Conservation (phyloP, 2,329 filamentous ascomycete genomes). For the Dactylonectria estremocensis region DNA sequence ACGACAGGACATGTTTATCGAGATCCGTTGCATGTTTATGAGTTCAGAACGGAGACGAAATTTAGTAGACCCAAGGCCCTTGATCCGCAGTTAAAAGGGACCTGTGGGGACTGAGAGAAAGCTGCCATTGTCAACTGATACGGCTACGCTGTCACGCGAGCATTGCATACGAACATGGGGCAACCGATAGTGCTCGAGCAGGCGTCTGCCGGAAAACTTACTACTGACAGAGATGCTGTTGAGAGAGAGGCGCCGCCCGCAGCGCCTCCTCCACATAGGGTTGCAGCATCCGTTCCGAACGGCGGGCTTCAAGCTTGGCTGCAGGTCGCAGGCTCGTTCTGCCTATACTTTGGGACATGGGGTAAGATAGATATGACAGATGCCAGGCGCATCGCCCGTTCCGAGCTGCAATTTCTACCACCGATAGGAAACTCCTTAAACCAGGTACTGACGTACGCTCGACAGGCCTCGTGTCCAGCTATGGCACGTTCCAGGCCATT, state of each 20-base stretch:
- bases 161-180: slow-evolving; percentile 1
- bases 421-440: background rate
- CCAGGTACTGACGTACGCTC: background rate
- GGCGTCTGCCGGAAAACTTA: slow-evolving; percentile 6
- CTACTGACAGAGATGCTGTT: background rate
- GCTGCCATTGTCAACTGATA: background rate
- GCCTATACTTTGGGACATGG: slow-evolving; percentile 45
- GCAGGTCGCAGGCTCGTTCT: slow-evolving; percentile 42
- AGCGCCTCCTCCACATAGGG: background rate
- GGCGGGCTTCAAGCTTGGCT: slow-evolving; percentile 42
- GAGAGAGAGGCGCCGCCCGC: background rate
- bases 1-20: background rate
- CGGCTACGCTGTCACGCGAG: background rate
- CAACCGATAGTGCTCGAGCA: background rate
- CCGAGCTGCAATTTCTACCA: background rate
- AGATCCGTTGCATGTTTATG: background rate
- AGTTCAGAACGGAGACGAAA: background rate
- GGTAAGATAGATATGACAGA: slow-evolving; percentile 29
- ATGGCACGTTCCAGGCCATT: slow-evolving; percentile 45
- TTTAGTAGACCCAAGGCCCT: background rate
- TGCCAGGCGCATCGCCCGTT: background rate
- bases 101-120: background rate
- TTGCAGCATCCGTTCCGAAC: slow-evolving; percentile 20
- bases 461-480: slow-evolving; percentile 42
- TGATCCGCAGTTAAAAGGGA: background rate